Evolutionary conservation across 2,329 filamentous ascomycete species (phyloP), one percentile per base, ranked within the genome.

Genomic region (Aspergillus intermedius): DNA sequence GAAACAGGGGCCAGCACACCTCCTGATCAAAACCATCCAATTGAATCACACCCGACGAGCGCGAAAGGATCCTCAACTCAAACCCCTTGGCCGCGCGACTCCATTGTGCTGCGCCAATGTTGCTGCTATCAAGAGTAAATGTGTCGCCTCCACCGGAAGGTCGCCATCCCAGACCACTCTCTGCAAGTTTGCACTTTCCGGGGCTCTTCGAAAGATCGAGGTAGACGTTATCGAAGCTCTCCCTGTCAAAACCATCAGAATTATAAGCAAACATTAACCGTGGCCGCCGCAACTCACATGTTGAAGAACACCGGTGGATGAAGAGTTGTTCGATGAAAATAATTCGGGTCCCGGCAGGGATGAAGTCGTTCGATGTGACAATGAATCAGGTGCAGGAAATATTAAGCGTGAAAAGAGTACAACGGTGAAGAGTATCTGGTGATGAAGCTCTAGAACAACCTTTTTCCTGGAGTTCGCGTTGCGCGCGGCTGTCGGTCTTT

Each of bases 181-280:
- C 91, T 54, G 91, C 91, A 64, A 98, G 91, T 66, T 93, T 84
- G 75, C 91, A 96, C 74, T 91, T 93, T 59, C 93, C 93, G 50
- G 84, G 81, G 71, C 93, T 86, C 71, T 90, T 93, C 61, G 91
- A 96, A 52, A 98, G 81, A 69, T 98, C 91, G 61, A 98, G 83
- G 73, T 93, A 91, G 74, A 97, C 95, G 73, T 89, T 90, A 67
- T 97, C 91, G 74, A 98, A 98, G 66, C 86, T 93, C 82, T 98
- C 93, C 80, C 80, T 84, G 34, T 45, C 40, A 42, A 19, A 34
- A 46, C 42, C 17, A 41, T 57, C 45, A 55, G 55, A 39, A 42
- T 45, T 12, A 30, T 44, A 32, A 41, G 42, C 28, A 41, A 42
- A 21, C 17, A 44, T 19, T 21, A 37, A 32, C 32, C 30, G 39